Conservation (phyloP, 768 basidiomycete species). For the Boletus coccyginus region DNA sequence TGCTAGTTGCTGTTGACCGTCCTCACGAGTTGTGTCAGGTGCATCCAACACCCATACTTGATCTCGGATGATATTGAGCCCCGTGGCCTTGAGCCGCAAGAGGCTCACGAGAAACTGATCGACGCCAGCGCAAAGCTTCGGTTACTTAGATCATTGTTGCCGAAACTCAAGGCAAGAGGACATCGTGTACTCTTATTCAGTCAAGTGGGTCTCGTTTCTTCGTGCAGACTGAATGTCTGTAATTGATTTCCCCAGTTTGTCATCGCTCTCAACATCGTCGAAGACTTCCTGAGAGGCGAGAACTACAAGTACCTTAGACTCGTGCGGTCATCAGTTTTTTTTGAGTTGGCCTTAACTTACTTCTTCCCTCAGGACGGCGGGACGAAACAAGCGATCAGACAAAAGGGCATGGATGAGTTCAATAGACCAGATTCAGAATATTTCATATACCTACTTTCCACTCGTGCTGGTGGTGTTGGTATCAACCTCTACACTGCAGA, state of each 20-base stretch:
- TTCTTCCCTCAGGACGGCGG: slow-evolving; percentile 68
- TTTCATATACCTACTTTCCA: slow-evolving; percentile 89
- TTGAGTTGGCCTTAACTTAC: slow-evolving; percentile 5
- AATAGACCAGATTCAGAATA: slow-evolving; percentile 84
- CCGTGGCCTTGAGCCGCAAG: slow-evolving; percentile 47
- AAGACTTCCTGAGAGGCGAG: slow-evolving; percentile 86
- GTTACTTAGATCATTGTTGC: slow-evolving; percentile 72
- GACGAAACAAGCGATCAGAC: slow-evolving; percentile 80
- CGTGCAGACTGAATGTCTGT: background rate
- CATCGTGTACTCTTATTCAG: slow-evolving; percentile 92
- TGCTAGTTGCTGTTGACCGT: background rate
- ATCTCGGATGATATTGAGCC: slow-evolving; percentile 81
- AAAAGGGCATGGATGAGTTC: slow-evolving; percentile 94
- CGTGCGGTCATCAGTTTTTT: slow-evolving; percentile 38
- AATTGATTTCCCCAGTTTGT: slow-evolving; percentile 59
- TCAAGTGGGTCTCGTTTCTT: slow-evolving; percentile 52
- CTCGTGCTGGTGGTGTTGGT: slow-evolving; percentile 91
- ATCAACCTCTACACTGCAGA: slow-evolving; percentile 93
- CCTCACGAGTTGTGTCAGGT: slow-evolving; percentile 43
- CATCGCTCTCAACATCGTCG: slow-evolving; percentile 80
- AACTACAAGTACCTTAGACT: slow-evolving; percentile 75
- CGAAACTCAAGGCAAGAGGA: slow-evolving; percentile 78
- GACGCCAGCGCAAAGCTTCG: slow-evolving; percentile 84
- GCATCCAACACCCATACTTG: slow-evolving; percentile 90
- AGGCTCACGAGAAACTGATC: slow-evolving; percentile 76